These are phyloP conservation scores for Fusarium sp. DNA, from an alignment of 2,329 filamentous ascomycete species.

Conservation along the genomic window DNA sequence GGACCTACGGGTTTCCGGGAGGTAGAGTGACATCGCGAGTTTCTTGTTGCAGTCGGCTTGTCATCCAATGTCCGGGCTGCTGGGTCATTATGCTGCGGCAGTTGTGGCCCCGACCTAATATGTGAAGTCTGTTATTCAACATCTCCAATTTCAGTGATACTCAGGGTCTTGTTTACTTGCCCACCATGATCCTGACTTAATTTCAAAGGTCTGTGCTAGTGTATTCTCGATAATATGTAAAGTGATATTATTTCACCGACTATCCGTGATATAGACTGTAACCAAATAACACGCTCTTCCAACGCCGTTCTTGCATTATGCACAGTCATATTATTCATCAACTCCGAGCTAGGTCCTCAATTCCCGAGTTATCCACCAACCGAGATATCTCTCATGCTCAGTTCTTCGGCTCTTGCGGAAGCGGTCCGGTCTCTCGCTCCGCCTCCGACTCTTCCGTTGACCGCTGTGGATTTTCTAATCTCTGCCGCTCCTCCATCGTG, in stretches of 20 bases:
- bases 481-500: constrained; percentile 42
- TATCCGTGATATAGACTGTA: background rate
- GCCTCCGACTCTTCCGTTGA: constrained; percentile 14
- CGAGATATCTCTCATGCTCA: constrained; percentile 8
- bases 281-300: background rate
- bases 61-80: constrained; percentile 5
- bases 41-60: constrained; percentile 17
- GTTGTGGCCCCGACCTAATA: background rate
- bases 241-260: background rate
- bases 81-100: constrained; percentile 14
- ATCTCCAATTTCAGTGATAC: constrained; percentile 3
- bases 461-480: constrained; percentile 30
- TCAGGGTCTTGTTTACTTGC: background rate
- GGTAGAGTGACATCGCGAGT: constrained; percentile 22
- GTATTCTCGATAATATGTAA: background rate
- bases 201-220: background rate
- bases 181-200: background rate
- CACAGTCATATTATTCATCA: constrained; percentile 7
- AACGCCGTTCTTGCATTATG: constrained; percentile 6
- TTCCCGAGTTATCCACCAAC: constrained; percentile 2
- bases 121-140: background rate
- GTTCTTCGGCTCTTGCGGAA: constrained; percentile 19
- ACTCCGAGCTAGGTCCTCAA: constrained; percentile 5
- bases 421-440: constrained; percentile 12
- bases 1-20: background rate